Evolutionary conservation across 208 protist species (phyloP).

Genomic region (Strigomonas culicis): DNA sequence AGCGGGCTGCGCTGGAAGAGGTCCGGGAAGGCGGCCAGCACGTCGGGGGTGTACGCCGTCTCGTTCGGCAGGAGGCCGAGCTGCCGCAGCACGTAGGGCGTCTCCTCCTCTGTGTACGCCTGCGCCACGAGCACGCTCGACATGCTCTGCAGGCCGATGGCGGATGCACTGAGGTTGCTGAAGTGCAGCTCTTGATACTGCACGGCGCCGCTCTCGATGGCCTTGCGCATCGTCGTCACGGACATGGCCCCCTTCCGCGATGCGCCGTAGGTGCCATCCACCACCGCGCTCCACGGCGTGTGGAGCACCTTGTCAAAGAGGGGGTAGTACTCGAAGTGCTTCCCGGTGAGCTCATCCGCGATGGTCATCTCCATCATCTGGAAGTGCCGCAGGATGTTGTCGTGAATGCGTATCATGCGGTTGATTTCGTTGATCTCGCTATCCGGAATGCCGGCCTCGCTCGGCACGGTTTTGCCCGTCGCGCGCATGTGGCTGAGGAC

Average conservation of each 20-base stretch:
- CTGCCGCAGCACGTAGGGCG: conserved; percentile 16
- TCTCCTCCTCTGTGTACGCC: conserved; percentile 19
- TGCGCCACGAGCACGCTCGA: conserved; percentile 29
- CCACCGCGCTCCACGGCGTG: conserved; percentile 12
- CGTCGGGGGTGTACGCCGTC: conserved; percentile 16
- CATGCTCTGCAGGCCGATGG: conserved; percentile 25
- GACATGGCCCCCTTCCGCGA: neutral
- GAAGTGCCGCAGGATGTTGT: conserved; percentile 20
- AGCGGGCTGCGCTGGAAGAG: conserved; percentile 18
- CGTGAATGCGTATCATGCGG: conserved; percentile 15
- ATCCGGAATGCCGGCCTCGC: conserved; percentile 36
- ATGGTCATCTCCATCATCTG: conserved; percentile 30
- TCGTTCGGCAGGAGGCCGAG: conserved; percentile 17
- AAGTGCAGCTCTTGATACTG: conserved; percentile 26
- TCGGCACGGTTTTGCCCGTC: conserved; percentile 19
- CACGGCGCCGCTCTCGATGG: neutral
- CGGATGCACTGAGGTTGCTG: conserved; percentile 42
- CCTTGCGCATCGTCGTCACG: neutral
- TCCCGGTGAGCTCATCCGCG: conserved; percentile 41
- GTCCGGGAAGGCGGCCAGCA: conserved; percentile 12
- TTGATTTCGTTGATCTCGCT: conserved; percentile 30
- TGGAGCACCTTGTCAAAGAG: conserved; percentile 18
- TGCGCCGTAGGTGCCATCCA: neutral
- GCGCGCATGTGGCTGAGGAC: conserved; percentile 30
- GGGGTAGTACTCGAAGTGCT: conserved; percentile 76